phyloP scores from a whole-genome alignment of 2,329 filamentous ascomycete species.

The Aspergillus glaucus region DNA sequence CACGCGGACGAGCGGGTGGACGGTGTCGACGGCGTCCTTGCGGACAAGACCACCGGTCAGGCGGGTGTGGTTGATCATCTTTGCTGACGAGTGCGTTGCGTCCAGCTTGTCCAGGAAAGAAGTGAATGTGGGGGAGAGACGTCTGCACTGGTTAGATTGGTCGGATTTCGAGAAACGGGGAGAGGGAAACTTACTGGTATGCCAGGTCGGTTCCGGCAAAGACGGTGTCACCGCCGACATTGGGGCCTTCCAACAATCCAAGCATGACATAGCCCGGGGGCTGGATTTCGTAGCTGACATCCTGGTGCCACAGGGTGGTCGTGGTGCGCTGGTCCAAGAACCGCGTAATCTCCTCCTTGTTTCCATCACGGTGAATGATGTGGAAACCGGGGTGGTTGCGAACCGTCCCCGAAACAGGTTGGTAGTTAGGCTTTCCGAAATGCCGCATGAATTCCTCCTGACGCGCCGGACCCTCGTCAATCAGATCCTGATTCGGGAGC shows the following conservation, averaged over 20 bases:
- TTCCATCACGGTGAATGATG: slow-evolving; percentile 42
- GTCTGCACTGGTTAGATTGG: slow-evolving; percentile 9
- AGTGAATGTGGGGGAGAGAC: slow-evolving; percentile 48
- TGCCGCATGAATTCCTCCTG: slow-evolving; percentile 42
- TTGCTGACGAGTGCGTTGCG: slow-evolving; percentile 37
- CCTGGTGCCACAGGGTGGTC: slow-evolving; percentile 45
- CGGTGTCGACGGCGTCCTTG: slow-evolving; percentile 39
- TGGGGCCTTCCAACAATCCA: slow-evolving; percentile 44
- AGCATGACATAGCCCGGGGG: slow-evolving; percentile 45
- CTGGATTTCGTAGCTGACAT: slow-evolving; percentile 45
- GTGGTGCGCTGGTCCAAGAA: slow-evolving; percentile 41
- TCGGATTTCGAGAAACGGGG: background rate
- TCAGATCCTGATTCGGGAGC: slow-evolving; percentile 48
- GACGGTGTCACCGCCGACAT: slow-evolving; percentile 45
- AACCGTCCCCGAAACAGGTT: slow-evolving; percentile 39
- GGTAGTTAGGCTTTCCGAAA: slow-evolving; percentile 42
- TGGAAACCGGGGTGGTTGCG: slow-evolving; percentile 40
- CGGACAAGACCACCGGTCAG: slow-evolving; percentile 39
- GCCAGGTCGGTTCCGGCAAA: slow-evolving; percentile 42
- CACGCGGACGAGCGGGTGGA: slow-evolving; percentile 42
- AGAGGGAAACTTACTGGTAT: slow-evolving; percentile 31
- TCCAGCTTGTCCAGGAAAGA: slow-evolving; percentile 27
- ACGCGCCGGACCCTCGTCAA: slow-evolving; percentile 37
- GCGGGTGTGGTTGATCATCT: slow-evolving; percentile 39
- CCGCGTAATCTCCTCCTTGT: slow-evolving; percentile 37